These are phyloP conservation scores for Hanseniaspora nectarophila DNA, from an alignment of 805 yeast genomes.

Conservation along the genomic window DNA sequence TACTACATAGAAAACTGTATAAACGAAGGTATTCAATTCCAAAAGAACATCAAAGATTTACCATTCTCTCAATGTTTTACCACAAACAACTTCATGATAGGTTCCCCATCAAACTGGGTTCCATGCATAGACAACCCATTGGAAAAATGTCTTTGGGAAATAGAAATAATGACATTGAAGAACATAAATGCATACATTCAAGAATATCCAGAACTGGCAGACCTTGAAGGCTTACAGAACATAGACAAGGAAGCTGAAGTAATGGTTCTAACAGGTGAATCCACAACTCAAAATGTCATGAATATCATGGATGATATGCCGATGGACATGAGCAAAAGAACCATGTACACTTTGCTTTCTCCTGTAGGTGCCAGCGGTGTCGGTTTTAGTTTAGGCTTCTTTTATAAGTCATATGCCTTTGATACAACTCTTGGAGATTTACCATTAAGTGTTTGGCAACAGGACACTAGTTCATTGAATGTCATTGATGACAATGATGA, in stretches of 20 bases:
- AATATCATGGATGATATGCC: constrained; percentile 30
- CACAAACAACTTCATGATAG: constrained; percentile 59
- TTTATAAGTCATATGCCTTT: constrained; percentile 39
- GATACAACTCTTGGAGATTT: constrained; percentile 38
- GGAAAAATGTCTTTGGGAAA: constrained; percentile 85
- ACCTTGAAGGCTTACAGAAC: constrained; percentile 22
- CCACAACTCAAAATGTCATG: constrained; percentile 11
- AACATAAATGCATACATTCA: constrained; percentile 38
- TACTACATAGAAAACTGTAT: constrained; percentile 54
- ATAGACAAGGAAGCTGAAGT: constrained; percentile 22
- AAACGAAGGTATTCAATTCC: constrained; percentile 62
- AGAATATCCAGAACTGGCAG: constrained; percentile 23
- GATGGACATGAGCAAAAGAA: constrained; percentile 31
- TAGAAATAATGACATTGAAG: constrained; percentile 66
- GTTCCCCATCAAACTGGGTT: constrained; percentile 91
- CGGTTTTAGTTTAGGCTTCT: constrained; percentile 86
- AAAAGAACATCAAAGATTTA: constrained; percentile 32
- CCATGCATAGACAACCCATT: constrained; percentile 86
- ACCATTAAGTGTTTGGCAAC: constrained; percentile 1
- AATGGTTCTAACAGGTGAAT: constrained; percentile 3
- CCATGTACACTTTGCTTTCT: constrained; percentile 53
- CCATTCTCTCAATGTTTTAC: constrained; percentile 77
- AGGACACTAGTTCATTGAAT: not conserved
- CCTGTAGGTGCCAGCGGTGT: constrained; percentile 90
- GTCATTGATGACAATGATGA: not conserved